Evolutionary conservation across 495 filamentous ascomycete genomes (phyloP), one percentile per base, ranked within the genome.

Genomic region (Bacidia rubella): DNA sequence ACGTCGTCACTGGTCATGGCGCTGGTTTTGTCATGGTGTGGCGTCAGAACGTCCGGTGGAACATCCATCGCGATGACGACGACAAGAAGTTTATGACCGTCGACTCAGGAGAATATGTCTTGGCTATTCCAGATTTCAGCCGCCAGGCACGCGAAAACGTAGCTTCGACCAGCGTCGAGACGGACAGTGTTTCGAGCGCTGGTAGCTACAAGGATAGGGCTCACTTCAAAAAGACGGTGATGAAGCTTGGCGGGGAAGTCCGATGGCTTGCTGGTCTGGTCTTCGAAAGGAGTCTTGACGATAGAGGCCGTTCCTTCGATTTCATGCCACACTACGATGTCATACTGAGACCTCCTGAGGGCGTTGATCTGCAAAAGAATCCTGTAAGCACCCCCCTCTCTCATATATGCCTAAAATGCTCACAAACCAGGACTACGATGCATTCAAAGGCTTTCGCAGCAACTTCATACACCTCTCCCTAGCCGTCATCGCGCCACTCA

Each of bases 11-110:
- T 26, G 89, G 90, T 9, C 82, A 90, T 62, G 92, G 92, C 42
- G 88, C 87, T 46, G 92, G 92, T 3, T 93, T 99, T 56, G 74
- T 95, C 12, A 95, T 99, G 88, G 95, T 90, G 64, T 97, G 89
- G 89, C 85, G 90, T 39, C 87, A 84, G 58, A 82, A 95, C 60
- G 90, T 97, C 35, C 76, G 74, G 53, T 94, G 87, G 85, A 81
- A 82, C 47, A 79, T 99, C 27, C 79, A 84, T 49, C 75, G 79
- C 42, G 83, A 84, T 44, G 78, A 90, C 46, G 85, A 97, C 60
- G 89, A 90, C 0, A 85, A 80, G 59, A 85, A 83, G 52, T 94
- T 97, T 66, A 95, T 97, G 87, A 87, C 80, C 25, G 89, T 98
- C 3, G 86, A 92, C 25, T 95, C 89, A 63, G 87, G 86, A 23